Evolutionary conservation across 148 eudicot genomes (phyloP).

Genomic region (Oxyria digyna): DNA sequence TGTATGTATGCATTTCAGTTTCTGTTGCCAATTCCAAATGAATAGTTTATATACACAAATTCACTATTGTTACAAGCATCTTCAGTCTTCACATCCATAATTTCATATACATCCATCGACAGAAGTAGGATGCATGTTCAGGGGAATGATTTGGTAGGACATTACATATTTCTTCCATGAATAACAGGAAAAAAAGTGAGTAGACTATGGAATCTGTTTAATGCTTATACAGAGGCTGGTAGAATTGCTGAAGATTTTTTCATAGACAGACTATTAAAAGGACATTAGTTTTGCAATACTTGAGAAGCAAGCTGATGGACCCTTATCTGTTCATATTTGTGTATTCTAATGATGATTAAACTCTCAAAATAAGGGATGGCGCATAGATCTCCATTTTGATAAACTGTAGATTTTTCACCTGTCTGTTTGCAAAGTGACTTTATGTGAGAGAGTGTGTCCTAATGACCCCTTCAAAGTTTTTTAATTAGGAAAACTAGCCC

Average conservation of each 20-base stretch:
- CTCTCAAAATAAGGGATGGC: neutral
- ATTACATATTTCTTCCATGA: neutral
- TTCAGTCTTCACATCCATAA: neutral
- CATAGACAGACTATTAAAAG: neutral
- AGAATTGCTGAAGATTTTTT: neutral
- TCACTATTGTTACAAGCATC: neutral
- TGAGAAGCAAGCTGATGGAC: neutral
- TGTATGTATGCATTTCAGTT: neutral
- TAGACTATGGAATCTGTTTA: neutral
- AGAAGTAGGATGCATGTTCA: neutral
- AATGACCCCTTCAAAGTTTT: no score
- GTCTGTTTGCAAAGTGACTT: no score
- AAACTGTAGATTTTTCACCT: neutral
- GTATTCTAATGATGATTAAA: neutral
- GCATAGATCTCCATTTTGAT: neutral
- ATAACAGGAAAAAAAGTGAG: neutral
- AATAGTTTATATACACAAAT: neutral
- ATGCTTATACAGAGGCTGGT: neutral
- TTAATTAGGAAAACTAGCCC: no score
- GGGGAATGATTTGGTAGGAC: neutral
- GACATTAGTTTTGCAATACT: neutral
- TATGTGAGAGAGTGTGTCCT: no score
- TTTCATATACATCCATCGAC: neutral
- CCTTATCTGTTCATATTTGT: neutral
- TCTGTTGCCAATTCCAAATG: neutral